Conservation (phyloP, 2,329 filamentous ascomycete genomes). For the Aspergillus awamori region DNA sequence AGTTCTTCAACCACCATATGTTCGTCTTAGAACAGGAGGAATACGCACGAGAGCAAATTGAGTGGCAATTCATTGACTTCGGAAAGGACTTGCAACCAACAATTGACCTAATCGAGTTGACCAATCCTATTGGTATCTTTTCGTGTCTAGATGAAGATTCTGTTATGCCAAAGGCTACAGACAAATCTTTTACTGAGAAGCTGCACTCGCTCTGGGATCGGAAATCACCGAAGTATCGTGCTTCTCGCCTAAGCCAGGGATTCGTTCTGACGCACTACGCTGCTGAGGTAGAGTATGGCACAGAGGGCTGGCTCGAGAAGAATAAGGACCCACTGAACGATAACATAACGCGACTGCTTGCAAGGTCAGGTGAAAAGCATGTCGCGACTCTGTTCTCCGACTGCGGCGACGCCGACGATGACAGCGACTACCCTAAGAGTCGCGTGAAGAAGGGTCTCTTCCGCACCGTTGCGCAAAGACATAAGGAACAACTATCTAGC, state of each 20-base stretch:
- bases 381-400: constrained; percentile 84
- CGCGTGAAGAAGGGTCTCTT: constrained; percentile 97
- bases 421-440: constrained; percentile 66
- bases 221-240: constrained; percentile 89
- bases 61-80: constrained; percentile 99
- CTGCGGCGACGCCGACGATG: constrained; percentile 81
- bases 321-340: constrained; percentile 99
- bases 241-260: constrained; percentile 83
- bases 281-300: constrained; percentile 95
- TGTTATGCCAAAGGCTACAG: constrained; percentile 98
- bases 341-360: constrained; percentile 87
- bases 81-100: constrained; percentile 95
- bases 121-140: constrained; percentile 98
- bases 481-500: constrained; percentile 98
- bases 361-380: constrained; percentile 79
- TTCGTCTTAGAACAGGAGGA: constrained; percentile 98
- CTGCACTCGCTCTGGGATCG: constrained; percentile 96
- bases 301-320: constrained; percentile 94
- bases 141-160: constrained; percentile 97
- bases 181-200: constrained; percentile 96
- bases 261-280: constrained; percentile 98
- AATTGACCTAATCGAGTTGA: constrained; percentile 92
- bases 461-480: constrained; percentile 91
- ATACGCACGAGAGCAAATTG: constrained; percentile 94
- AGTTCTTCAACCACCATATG: constrained; percentile 99